Percentiles rank a stretch among this genome's conserved stretches.
Evolutionary conservation across 169 alveolate genomes (phyloP).

Genomic region (Cytauxzoon felis): DNA sequence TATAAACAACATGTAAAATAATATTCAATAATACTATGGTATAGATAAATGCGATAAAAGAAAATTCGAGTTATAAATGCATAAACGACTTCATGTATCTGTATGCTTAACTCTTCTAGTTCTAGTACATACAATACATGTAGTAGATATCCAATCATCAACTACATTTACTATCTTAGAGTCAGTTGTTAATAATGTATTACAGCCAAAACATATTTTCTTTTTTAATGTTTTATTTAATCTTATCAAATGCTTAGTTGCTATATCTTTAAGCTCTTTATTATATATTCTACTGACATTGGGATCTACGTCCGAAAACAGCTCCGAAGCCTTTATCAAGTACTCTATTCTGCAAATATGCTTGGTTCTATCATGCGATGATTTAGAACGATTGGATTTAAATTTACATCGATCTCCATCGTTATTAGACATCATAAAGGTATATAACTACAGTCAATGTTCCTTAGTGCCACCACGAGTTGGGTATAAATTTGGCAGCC

Average conservation of each 20-base stretch:
- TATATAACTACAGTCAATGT: background rate
- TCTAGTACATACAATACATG: conserved; percentile 49
- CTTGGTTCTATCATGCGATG: conserved; percentile 6
- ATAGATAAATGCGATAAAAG: no score
- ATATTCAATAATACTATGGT: no score
- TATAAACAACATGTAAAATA: no score
- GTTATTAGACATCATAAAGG: background rate
- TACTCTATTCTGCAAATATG: conserved; percentile 23
- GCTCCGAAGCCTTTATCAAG: conserved; percentile 38
- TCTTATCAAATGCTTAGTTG: conserved; percentile 48
- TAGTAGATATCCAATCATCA: conserved; percentile 14
- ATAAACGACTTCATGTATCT: no score
- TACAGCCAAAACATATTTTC: conserved; percentile 44
- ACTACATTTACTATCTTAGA: background rate
- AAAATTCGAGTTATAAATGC: no score
- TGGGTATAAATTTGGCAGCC: no score
- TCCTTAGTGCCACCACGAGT: no score
- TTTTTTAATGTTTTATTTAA: conserved; percentile 16
- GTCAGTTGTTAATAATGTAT: conserved; percentile 7
- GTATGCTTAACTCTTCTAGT: conserved; percentile 19
- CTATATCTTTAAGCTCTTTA: conserved; percentile 42
- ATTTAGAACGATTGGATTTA: conserved; percentile 3
- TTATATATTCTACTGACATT: conserved; percentile 40
- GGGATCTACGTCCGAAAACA: conserved; percentile 16
- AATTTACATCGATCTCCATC: conserved; percentile 1